phyloP scores from a whole-genome alignment of 441 rosid species.

The Gossypium davidsonii region DNA sequence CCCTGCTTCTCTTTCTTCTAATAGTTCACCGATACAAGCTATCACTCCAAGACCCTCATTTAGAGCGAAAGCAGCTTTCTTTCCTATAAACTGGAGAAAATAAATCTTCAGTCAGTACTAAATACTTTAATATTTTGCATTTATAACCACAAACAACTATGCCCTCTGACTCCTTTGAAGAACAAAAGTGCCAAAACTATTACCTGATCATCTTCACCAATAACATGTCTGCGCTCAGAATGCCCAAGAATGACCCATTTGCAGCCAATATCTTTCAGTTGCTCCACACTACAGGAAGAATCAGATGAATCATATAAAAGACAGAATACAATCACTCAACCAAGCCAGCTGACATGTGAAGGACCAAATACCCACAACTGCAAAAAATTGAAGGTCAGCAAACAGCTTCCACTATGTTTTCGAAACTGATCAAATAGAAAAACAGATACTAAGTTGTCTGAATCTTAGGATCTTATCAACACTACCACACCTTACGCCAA shows the following conservation, averaged over 20 bases:
- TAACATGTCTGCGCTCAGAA: constrained; percentile 85
- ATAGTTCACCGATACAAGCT: constrained; percentile 84
- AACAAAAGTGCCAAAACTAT: constrained; percentile 1
- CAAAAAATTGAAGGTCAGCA: not conserved
- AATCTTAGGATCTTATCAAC: not conserved
- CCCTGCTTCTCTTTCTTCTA: constrained; percentile 90
- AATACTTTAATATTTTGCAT: not conserved
- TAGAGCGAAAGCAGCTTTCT: constrained; percentile 89
- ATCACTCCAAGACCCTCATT: constrained; percentile 79
- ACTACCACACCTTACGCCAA: not conserved
- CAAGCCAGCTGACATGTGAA: not conserved
- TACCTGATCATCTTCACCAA: constrained; percentile 89
- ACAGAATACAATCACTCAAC: not conserved
- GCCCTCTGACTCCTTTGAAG: constrained; percentile 2
- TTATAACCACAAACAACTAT: not conserved
- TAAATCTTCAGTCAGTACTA: constrained; percentile 18
- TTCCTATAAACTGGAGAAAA: constrained; percentile 73
- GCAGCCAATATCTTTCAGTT: constrained; percentile 85
- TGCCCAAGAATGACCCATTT: constrained; percentile 97
- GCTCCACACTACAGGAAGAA: constrained; percentile 64
- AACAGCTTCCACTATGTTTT: not conserved
- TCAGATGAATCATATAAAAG: not conserved
- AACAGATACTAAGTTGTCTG: not conserved
- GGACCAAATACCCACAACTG: not conserved
- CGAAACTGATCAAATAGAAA: not conserved